These are phyloP conservation scores for Colletotrichum sp. DNA, from an alignment of 2,329 filamentous ascomycete genomes.

Conservation along the genomic window DNA sequence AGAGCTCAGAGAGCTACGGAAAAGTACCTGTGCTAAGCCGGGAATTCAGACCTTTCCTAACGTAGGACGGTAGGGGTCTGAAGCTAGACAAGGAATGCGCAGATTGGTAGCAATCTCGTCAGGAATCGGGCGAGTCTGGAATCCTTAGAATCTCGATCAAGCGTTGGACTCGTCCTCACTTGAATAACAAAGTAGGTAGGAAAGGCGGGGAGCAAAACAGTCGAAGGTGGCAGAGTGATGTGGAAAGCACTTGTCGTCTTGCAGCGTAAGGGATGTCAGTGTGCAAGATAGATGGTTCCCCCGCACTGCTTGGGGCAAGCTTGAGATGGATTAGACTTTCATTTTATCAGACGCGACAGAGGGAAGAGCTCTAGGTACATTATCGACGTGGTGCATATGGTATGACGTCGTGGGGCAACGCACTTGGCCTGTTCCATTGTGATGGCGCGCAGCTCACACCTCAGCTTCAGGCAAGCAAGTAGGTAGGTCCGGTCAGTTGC, in stretches of 20 bases:
- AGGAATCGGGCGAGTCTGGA: constrained; percentile 6
- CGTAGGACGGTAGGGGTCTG: constrained; percentile 18
- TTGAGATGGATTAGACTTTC: constrained; percentile 4
- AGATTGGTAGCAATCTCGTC: constrained; percentile 18
- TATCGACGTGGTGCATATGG: neutral
- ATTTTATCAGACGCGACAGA: neutral
- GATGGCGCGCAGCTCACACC: neutral
- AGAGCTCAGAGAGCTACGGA: constrained; percentile 3
- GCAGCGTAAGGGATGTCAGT: neutral
- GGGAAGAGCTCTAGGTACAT: constrained; percentile 10
- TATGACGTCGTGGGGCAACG: constrained; percentile 20
- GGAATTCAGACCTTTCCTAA: constrained; percentile 14
- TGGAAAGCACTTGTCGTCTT: neutral
- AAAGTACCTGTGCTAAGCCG: constrained; percentile 7
- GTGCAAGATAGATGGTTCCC: neutral
- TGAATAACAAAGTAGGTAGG: neutral
- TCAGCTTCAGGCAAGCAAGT: neutral
- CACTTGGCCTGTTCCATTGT: neutral
- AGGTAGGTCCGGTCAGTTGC: neutral
- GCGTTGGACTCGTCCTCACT: neutral
- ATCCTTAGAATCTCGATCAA: constrained; percentile 1
- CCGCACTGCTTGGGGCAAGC: constrained; percentile 6
- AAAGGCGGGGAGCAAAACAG: neutral
- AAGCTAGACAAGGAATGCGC: constrained; percentile 17
- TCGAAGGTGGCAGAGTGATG: neutral